Evolutionary conservation across 2,329 filamentous ascomycete species (phyloP), one percentile per base, ranked within the genome.

Genomic region (Alternaria arborescens): DNA sequence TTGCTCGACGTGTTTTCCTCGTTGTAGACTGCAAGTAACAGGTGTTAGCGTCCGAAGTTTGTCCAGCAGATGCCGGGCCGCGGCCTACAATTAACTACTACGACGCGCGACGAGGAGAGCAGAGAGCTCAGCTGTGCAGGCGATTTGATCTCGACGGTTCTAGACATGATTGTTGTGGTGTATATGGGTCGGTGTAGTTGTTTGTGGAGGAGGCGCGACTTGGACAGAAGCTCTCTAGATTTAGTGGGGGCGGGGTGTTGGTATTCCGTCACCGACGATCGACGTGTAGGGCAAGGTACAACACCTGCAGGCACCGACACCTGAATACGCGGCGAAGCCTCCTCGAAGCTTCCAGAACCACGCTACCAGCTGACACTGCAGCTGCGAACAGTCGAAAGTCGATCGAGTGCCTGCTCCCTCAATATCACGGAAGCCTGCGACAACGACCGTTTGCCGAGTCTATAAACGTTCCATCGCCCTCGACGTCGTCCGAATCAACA

Each of bases 1-100:
- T 92, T 91, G 86, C 93, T 97, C 73, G 93, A 91, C 34, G 83
- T 89, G 75, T 91, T 97, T 89, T 91, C 95, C 74, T 92, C 89
- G 72, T 93, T 92, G 73, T 92, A 94, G 84, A 97, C 93, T 97
- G 71, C 51, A 44, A 38, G 54, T 26, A 60, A 50, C 62, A 62
- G 62, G 71, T 36, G 67, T 72, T 52, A 75, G 66, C 55, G 64
- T 60, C 43, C 46, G 53, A 52, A 71, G 62, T 68, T 71, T 65
- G 69, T 44, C 61, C 54, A 48, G 43, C 24, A 30, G 55, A n/a
- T 43, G 48, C 65, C 40, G 51, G 59, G 42, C 46, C 52, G 61
- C 57, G 62, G 84, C 92, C 86, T 83, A 97, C 93, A 97, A 81
- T 97, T 92, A 73, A 90, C 89, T 55, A 98, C 89, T 42, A 98